Conservation (phyloP, 2,329 filamentous ascomycete species). For the Verticillium tricorpus region DNA sequence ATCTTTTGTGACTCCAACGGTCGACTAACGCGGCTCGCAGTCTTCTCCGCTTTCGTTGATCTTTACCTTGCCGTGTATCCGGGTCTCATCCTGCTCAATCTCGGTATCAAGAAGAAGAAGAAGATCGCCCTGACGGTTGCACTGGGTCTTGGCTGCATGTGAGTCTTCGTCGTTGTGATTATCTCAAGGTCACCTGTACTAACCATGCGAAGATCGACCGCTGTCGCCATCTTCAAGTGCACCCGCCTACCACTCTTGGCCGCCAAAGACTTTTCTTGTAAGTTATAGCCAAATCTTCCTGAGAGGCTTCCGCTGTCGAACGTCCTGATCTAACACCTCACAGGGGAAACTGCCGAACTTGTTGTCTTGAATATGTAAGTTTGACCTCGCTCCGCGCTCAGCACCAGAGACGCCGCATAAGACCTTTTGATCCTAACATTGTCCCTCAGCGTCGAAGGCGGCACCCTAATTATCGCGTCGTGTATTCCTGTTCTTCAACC, state of each 20-base stretch:
- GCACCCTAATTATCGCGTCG: conserved; percentile 29
- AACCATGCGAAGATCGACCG: conserved; percentile 12
- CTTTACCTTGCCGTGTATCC: conserved; percentile 38
- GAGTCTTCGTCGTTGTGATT: conserved; percentile 6
- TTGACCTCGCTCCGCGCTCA: not conserved
- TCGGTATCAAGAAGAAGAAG: conserved; percentile 33
- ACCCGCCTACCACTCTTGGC: conserved; percentile 25
- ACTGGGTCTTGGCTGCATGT: conserved; percentile 34
- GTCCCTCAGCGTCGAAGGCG: conserved; percentile 22
- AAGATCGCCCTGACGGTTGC: conserved; percentile 33
- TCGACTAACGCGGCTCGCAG: conserved; percentile 10
- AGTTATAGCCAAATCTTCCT: not conserved
- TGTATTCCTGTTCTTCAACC: conserved; percentile 29
- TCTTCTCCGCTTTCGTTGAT: conserved; percentile 30
- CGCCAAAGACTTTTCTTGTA: conserved; percentile 19
- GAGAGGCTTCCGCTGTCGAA: not conserved
- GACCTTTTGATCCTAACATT: not conserved
- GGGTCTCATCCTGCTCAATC: conserved; percentile 26
- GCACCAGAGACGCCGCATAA: not conserved
- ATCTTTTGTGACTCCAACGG: fast-evolving
- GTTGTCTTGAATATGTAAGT: conserved; percentile 40
- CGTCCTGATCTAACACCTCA: not conserved
- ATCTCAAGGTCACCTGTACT: not conserved
- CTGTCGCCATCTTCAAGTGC: conserved; percentile 27
- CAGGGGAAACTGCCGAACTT: conserved; percentile 33